Evolutionary conservation across 2,329 filamentous ascomycete species (phyloP), one percentile per base, ranked within the genome.

Genomic region (Podosphaera xanthii): DNA sequence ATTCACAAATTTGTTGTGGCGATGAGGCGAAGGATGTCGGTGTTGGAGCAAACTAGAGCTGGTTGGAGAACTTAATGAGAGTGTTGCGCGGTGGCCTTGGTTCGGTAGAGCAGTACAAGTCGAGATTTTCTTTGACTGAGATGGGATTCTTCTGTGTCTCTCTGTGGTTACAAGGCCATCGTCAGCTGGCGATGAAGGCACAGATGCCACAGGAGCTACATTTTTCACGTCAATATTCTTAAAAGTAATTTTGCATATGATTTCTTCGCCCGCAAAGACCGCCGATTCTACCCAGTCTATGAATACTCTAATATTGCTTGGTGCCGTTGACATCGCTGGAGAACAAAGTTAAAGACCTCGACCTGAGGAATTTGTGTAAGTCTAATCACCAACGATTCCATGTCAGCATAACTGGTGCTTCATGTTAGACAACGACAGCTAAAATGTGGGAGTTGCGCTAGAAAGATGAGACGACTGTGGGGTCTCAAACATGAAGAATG

Each of bases 161-260:
- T 68, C 68, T 49, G 59, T 61, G n/a, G 64, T 57, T 31, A 61
- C 57, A 35, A 61, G 61, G 14, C 65, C 65, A 63, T 68, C 67
- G 46, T 62, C 60, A 5, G 60, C 59, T 38, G 63, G 58, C 49
- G 65, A 59, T 1, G 53, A 38, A 61, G 65, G 65, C 57, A 65
- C 55, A 9, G 63, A 64, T 54, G 64, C 56, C 57, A 61, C 64
- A 44, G 65, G 61, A 12, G 65, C 61, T 10, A 59, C 42, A 42
- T 65, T 62, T 34, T 59, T 57, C 34, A 63, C 61, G 34, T 68
- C 67, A 63, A 90, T 78, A 70, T 98, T 98, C 73, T 86, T 91
- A 74, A 98, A 98, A 57, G 87, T 96, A 71, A 98, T 94, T 65
- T 84, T 89, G 73, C 92, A 97, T 73, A 90, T 87, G 68, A 97